Evolutionary conservation across 108 stramenopile genomes (phyloP), one percentile per base, ranked within the genome.

Genomic region (Heterococcus sp.): DNA sequence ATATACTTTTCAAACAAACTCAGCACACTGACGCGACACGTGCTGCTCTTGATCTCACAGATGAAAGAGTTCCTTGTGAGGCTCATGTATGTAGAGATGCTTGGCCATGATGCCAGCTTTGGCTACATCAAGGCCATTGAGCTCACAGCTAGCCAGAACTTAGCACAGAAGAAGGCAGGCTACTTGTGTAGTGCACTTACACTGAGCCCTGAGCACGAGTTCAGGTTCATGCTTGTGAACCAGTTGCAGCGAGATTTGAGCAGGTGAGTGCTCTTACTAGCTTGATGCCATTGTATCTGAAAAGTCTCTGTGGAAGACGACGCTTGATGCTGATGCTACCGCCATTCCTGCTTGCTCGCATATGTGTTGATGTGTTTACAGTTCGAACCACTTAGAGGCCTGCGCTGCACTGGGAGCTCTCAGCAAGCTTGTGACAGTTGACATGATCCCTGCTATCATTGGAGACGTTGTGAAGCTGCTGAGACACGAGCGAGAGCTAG

Each of bases 221-320:
- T 99, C 76, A 90, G 98, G 3, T 97, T 97, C 91, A 99, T 99
- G 98, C 89, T 99, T 14, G 94, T 99, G 37, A 97, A 97, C 86
- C 96, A 97, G 83, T 93, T 99, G 91, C 96, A 97, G 89, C 89
- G 96, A 14, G 98, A 99, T 84, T 78, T 99, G 78, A 86, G 87
- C 14, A 58, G 46, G 46, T 58, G 46, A 8, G 46, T 46, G 91
- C 91, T 31, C 82, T 91, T 68, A 94, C n/a, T n/a, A n/a, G n/a
- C n/a, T n/a, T n/a, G n/a, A n/a, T n/a, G n/a, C n/a, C n/a, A n/a
- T n/a, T n/a, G n/a, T n/a, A n/a, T n/a, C n/a, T n/a, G n/a, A n/a
- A n/a, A n/a, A n/a, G n/a, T n/a, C n/a, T n/a, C n/a, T n/a, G n/a
- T n/a, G n/a, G n/a, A n/a, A n/a, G n/a, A n/a, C n/a, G n/a, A n/a